Percentiles rank a stretch among this genome's conserved stretches.
These are phyloP conservation scores for Aegilops bicornis DNA, from an alignment of 176 grass and related monocot species.

Conservation along the genomic window DNA sequence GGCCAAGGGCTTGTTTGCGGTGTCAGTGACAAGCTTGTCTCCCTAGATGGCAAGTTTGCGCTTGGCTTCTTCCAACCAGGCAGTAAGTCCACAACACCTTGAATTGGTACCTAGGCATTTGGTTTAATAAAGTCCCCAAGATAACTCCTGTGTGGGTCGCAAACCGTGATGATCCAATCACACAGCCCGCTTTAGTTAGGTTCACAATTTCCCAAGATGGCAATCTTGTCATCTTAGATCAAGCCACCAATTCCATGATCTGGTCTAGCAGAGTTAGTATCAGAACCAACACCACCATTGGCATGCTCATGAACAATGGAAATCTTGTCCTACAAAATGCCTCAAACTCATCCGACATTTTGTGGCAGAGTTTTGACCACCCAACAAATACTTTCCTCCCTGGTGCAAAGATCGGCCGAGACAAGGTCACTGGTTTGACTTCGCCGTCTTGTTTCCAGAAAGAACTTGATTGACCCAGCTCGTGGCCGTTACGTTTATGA, in stretches of 20 bases:
- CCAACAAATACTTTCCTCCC: slow-evolving; percentile 37
- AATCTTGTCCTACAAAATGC: slow-evolving; percentile 30
- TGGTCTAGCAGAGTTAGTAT: slow-evolving; percentile 14
- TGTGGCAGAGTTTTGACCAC: slow-evolving; percentile 50
- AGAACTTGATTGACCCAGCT: slow-evolving; percentile 31
- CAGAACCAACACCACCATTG: not conserved
- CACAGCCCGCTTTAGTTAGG: not conserved
- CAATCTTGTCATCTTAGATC: not conserved
- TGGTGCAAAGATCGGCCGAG: slow-evolving; percentile 39
- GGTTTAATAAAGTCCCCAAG: slow-evolving; percentile 20
- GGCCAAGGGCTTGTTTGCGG: not conserved
- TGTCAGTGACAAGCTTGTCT: not conserved
- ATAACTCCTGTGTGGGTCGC: not conserved
- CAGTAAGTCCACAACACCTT: not conserved
- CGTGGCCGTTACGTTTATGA: slow-evolving; percentile 25
- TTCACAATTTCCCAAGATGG: slow-evolving; percentile 2
- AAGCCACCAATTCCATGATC: not conserved
- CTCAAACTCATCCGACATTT: not conserved
- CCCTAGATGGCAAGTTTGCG: not conserved
- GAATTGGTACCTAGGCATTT: slow-evolving; percentile 30
- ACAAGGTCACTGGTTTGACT: slow-evolving; percentile 34
- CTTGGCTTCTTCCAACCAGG: slow-evolving; percentile 17
- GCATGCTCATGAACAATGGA: not conserved
- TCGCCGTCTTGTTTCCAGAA: slow-evolving; percentile 35
- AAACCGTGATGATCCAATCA: slow-evolving; percentile 2